Conservation (phyloP, 768 basidiomycete genomes). For the Kwoniella mangroviensis region DNA sequence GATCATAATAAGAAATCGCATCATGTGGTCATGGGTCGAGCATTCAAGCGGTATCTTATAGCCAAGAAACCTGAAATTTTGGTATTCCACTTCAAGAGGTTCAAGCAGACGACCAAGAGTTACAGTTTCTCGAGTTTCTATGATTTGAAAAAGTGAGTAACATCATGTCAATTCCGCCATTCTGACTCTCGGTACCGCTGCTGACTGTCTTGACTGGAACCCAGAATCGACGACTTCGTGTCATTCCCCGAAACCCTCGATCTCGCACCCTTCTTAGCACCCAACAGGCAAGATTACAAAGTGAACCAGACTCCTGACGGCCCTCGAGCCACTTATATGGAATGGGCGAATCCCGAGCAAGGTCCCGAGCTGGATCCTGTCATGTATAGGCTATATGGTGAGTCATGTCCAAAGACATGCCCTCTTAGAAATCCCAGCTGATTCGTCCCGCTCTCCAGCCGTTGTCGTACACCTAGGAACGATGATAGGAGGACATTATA, state of each 20-base stretch:
- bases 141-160: constrained; percentile 56
- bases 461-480: constrained; percentile 57
- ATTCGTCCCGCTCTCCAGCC: constrained; percentile 32
- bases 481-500: constrained; percentile 83
- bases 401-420: constrained; percentile 4
- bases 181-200: too few relatives aligned
- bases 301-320: constrained; percentile 41
- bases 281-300: constrained; percentile 60
- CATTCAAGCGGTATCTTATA: constrained; percentile 94
- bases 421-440: background rate
- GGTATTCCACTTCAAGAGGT: constrained; percentile 90
- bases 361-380: constrained; percentile 50
- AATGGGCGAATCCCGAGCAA: constrained; percentile 50
- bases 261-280: constrained; percentile 82
- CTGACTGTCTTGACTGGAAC: background rate
- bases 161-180: background rate
- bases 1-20: constrained; percentile 54
- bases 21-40: constrained; percentile 77
- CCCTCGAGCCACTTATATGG: constrained; percentile 51
- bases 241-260: constrained; percentile 88
- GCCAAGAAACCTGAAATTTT: constrained; percentile 76
- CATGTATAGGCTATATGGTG: constrained; percentile 56
- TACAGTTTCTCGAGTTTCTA: constrained; percentile 54
- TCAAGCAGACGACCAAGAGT: constrained; percentile 76
- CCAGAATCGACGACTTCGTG: constrained; percentile 85